phyloP scores from a whole-genome alignment of 352 stramenopile genomes.

The Pythium coloratum region DNA sequence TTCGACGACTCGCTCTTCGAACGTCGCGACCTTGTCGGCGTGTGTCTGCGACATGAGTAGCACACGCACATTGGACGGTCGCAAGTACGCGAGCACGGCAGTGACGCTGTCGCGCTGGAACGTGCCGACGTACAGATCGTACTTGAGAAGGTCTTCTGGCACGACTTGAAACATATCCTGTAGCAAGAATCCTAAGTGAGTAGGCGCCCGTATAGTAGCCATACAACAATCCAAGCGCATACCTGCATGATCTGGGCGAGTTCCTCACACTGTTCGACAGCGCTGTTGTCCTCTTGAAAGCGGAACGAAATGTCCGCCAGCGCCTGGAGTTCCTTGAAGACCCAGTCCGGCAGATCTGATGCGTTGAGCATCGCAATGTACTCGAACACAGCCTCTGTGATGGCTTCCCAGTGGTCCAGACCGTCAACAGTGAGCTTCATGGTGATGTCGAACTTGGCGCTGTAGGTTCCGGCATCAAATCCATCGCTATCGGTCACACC shows the following conservation, averaged over 20 bases:
- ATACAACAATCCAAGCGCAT: not conserved
- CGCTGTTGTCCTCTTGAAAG: conserved; percentile 31
- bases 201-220: not conserved
- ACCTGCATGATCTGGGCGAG: conserved; percentile 1
- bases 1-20: conserved; percentile 6
- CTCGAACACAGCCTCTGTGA: conserved; percentile 33
- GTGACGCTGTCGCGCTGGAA: conserved; percentile 35
- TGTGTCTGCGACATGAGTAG: conserved; percentile 55
- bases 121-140: conserved; percentile 49
- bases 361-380: conserved; percentile 25
- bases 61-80: conserved; percentile 47
- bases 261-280: conserved; percentile 11
- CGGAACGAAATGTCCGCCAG: conserved; percentile 33
- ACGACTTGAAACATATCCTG: conserved; percentile 46
- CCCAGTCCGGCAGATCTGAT: conserved; percentile 26
- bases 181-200: not conserved
- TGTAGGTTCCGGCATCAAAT: conserved; percentile 39
- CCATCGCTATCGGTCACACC: conserved; percentile 37
- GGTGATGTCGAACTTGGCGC: conserved; percentile 38
- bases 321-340: conserved; percentile 39
- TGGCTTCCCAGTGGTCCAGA: conserved; percentile 35
- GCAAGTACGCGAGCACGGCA: conserved; percentile 40
- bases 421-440: conserved; percentile 36
- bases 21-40: conserved; percentile 16
- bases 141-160: conserved; percentile 52